These are phyloP conservation scores for Trametes villosa DNA, from an alignment of 768 basidiomycete species.

Conservation along the genomic window DNA sequence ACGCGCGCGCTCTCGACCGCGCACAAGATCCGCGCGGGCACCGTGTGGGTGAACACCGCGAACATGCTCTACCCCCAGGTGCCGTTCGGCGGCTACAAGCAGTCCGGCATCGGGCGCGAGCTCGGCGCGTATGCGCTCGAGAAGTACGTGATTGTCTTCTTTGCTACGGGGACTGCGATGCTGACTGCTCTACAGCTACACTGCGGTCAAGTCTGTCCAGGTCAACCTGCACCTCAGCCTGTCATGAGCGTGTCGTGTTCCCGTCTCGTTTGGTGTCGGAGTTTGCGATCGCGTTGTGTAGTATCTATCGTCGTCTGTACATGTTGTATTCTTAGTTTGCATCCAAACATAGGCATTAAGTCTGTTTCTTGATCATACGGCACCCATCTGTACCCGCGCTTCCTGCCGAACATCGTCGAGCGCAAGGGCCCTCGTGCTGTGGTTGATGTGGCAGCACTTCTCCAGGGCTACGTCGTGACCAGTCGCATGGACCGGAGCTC, in stretches of 20 bases:
- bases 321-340: constrained; percentile 8
- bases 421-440: constrained; percentile 34
- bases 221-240: constrained; percentile 48
- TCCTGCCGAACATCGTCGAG: constrained; percentile 53
- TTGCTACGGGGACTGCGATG: neutral
- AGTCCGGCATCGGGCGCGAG: constrained; percentile 73
- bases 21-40: constrained; percentile 79
- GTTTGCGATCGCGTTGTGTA: neutral
- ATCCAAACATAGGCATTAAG: neutral
- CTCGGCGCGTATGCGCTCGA: constrained; percentile 60
- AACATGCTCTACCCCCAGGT: constrained; percentile 51
- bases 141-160: constrained; percentile 29
- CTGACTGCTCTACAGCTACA: constrained; percentile 44
- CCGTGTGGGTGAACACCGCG: constrained; percentile 66
- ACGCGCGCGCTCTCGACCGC: constrained; percentile 73
- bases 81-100: constrained; percentile 77
- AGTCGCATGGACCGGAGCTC: too few species aligned
- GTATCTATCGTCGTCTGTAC: neutral
- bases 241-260: neutral
- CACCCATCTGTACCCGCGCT: constrained; percentile 54
- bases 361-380: too few species aligned
- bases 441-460: constrained; percentile 13
- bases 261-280: neutral
- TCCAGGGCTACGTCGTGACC: neutral
- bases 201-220: constrained; percentile 64